Evolutionary conservation across 163 green algal species (phyloP), one percentile per base, ranked within the genome.

Genomic region (Prototheca cutis): DNA sequence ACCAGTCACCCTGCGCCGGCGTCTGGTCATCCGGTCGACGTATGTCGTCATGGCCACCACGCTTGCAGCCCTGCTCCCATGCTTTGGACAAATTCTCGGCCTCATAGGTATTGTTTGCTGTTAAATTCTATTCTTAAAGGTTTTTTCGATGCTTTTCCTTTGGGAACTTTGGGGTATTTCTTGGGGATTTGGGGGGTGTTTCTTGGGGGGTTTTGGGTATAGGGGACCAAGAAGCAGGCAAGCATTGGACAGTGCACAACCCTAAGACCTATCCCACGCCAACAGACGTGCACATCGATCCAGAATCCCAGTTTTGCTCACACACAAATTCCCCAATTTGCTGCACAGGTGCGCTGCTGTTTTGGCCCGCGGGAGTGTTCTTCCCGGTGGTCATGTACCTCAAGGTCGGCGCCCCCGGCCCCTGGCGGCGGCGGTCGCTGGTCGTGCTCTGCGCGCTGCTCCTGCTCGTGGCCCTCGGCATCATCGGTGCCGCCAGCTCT

Each of bases 41-140:
- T 72, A 71, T 28, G 62, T 76, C 15, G 17, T 36, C 25, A 18
- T 70, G 8, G 40, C 59, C 34, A 79, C 71, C 10, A 27, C 68
- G 8, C 27, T 78, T 7, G 68, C 70, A 8, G 24, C 62, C 24
- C 28, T 48, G 29, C 23, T 69, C 18, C 67, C 67, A 32, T 78
- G 71, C 57, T 60, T 74, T 4, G 24, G 8, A 23, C 36, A 67
- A 45, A 63, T 74, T 23, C 25, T 70, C 2, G 61, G 51, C 4
- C 40, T 76, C 8, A 53, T 73, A 7, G 71, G 71, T 51, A 21
- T 21, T 8, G 8, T 45, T 8, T 8, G 36, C 8, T 45, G 36
- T 45, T 8, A 45, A 21, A 45, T 8, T n/a, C n/a, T n/a, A n/a
- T n/a, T n/a, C n/a, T n/a, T n/a, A n/a, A n/a, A n/a, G n/a, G n/a